Conservation (phyloP, 768 basidiomycete species). For the Boletellus ananas region DNA sequence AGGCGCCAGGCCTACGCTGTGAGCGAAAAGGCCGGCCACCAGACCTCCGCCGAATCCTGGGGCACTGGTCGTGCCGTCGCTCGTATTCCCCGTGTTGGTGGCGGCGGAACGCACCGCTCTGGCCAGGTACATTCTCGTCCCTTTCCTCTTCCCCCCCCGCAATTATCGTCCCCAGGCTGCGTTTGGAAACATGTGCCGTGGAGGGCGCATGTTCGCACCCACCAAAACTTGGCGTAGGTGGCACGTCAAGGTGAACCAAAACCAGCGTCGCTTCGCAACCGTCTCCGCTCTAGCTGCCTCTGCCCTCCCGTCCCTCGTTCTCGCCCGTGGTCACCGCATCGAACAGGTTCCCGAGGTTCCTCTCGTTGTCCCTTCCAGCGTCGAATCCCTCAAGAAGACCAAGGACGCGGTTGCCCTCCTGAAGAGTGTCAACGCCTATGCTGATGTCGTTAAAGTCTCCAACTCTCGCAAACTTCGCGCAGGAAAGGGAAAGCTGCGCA, state of each 20-base stretch:
- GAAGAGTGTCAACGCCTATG: constrained; percentile 84
- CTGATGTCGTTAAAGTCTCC: constrained; percentile 94
- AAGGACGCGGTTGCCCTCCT: constrained; percentile 94
- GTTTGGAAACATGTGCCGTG: constrained; percentile 99
- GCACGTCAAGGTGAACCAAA: constrained; percentile 99
- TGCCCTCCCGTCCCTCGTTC: constrained; percentile 92
- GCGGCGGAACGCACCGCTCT: constrained; percentile 97
- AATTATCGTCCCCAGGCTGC: constrained; percentile 61
- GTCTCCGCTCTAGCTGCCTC: constrained; percentile 98
- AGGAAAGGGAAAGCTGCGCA: constrained; percentile 96
- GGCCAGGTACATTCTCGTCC: constrained; percentile 61
- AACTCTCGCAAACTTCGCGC: constrained; percentile 96
- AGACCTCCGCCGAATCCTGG: constrained; percentile 99
- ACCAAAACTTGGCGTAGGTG: constrained; percentile 99
- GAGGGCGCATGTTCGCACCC: constrained; percentile 99
- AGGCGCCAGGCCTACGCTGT: constrained; percentile 96
- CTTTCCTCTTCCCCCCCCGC: not conserved
- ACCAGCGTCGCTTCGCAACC: constrained; percentile 96
- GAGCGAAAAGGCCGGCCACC: constrained; percentile 97
- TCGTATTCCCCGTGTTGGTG: constrained; percentile 99
- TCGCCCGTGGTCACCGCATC: constrained; percentile 98
- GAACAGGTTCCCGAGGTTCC: constrained; percentile 97
- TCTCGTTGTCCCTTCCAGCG: constrained; percentile 74
- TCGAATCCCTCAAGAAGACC: constrained; percentile 92
- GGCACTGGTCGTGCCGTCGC: constrained; percentile 99